Percentiles rank a stretch among this genome's conserved stretches.
These are phyloP conservation scores for Claviceps quebecensis DNA, from an alignment of 2,329 filamentous ascomycete species.

Conservation along the genomic window DNA sequence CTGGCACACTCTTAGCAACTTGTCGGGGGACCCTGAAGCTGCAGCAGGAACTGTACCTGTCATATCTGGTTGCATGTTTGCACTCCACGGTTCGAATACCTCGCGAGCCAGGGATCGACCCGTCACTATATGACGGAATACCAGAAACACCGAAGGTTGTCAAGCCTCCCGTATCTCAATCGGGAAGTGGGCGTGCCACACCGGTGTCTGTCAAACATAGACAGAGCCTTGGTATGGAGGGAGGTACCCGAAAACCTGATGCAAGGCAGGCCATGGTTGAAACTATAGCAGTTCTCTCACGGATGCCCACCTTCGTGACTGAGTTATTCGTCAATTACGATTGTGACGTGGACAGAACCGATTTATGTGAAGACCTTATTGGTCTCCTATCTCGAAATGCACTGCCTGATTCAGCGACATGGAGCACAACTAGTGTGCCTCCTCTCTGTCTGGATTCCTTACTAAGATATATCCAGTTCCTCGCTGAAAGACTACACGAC, in stretches of 20 bases:
- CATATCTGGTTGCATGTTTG: conserved; percentile 84
- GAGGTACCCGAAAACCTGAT: conserved; percentile 82
- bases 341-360: conserved; percentile 79
- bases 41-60: conserved; percentile 90
- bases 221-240: conserved; percentile 83
- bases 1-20: conserved; percentile 79
- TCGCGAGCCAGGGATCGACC: conserved; percentile 77
- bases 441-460: conserved; percentile 87
- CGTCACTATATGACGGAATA: conserved; percentile 81
- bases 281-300: conserved; percentile 76
- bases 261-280: conserved; percentile 97
- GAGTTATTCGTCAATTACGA: conserved; percentile 98
- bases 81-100: conserved; percentile 93
- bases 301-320: conserved; percentile 88
- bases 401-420: conserved; percentile 91
- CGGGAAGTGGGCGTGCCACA: conserved; percentile 68
- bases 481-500: conserved; percentile 73
- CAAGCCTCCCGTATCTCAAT: conserved; percentile 60
- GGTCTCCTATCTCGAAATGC: conserved; percentile 86
- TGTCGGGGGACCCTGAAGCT: conserved; percentile 84
- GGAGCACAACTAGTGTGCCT: conserved; percentile 97
- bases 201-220: conserved; percentile 86
- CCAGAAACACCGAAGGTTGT: conserved; percentile 80
- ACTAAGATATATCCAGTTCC: conserved; percentile 79
- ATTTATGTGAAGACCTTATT: conserved; percentile 91